Evolutionary conservation across 108 stramenopile species (phyloP).

Genomic region (Cyclostephanos invisitatus): DNA sequence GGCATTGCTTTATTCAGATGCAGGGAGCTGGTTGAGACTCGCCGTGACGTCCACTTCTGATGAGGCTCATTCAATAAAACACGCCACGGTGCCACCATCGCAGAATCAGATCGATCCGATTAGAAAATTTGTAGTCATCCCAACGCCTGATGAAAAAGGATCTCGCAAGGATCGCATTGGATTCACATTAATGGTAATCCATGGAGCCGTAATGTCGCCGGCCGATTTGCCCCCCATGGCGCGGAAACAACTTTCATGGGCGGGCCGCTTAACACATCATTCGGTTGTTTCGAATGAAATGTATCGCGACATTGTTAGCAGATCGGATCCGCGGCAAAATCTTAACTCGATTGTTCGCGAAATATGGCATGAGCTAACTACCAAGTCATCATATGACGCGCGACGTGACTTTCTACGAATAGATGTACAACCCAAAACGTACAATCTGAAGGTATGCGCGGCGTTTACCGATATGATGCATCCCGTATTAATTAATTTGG

Average conservation of each 20-base stretch:
- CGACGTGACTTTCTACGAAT: slow-evolving; percentile 30
- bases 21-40: slow-evolving; percentile 25
- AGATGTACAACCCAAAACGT: slow-evolving; percentile 41
- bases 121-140: slow-evolving; percentile 23
- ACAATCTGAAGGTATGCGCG: slow-evolving; percentile 27
- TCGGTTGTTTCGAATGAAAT: not conserved
- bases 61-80: not conserved
- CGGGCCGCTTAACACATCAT: slow-evolving; percentile 43
- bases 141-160: slow-evolving; percentile 35
- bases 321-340: slow-evolving; percentile 12
- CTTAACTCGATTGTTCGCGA: slow-evolving; percentile 5
- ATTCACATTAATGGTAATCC: slow-evolving; percentile 27
- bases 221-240: slow-evolving; percentile 48
- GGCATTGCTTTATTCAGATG: slow-evolving; percentile 21
- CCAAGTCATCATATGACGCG: slow-evolving; percentile 14
- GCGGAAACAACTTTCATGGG: slow-evolving; percentile 60
- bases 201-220: slow-evolving; percentile 24
- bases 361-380: slow-evolving; percentile 25
- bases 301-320: slow-evolving; percentile 5
- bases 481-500: slow-evolving; percentile 30
- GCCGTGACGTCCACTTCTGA: not conserved
- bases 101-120: not conserved
- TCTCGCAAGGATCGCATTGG: slow-evolving; percentile 34
- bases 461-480: slow-evolving; percentile 9
- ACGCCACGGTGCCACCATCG: not conserved